A percentile compares a stretch with the other conserved stretches of the same genome.
Conservation (phyloP, 106 monocot genomes). For the Phalaenopsis equestris region DNA sequence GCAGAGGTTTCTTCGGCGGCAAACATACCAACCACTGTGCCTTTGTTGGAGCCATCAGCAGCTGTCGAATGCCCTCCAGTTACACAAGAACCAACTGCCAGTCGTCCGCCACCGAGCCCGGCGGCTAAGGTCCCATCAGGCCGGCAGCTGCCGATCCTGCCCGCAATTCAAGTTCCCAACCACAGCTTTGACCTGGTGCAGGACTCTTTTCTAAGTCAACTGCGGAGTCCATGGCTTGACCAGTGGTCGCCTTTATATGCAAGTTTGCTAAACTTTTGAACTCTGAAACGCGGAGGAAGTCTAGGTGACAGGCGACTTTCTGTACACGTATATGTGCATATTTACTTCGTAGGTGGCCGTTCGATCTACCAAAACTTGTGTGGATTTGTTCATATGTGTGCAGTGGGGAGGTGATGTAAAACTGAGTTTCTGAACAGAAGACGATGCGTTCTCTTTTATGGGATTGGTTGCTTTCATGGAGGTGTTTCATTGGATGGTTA, state of each 20-base stretch:
- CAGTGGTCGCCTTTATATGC: conserved; percentile 39
- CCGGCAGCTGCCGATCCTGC: conserved; percentile 18
- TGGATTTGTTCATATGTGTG: no score
- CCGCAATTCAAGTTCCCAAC: conserved; percentile 28
- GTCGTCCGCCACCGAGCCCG: neutral
- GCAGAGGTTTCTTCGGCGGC: conserved; percentile 1
- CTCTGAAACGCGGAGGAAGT: neutral
- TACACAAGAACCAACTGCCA: neutral
- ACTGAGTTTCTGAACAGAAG: no score
- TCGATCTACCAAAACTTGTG: no score
- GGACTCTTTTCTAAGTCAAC: conserved; percentile 44
- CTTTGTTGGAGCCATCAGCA: neutral
- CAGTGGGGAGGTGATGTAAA: no score
- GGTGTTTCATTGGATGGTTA: no score
- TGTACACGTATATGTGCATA: neutral
- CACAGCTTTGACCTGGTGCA: conserved; percentile 34
- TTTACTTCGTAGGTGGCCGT: neutral
- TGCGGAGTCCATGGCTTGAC: conserved; percentile 66
- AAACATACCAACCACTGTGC: neutral
- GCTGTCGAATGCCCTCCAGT: neutral
- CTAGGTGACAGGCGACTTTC: neutral
- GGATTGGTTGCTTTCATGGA: no score
- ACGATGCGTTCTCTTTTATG: no score
- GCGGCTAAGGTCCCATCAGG: neutral
- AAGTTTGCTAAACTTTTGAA: conserved; percentile 44